Conservation (phyloP, 768 basidiomycete genomes). For the Pleurotus salmoneostramineus region DNA sequence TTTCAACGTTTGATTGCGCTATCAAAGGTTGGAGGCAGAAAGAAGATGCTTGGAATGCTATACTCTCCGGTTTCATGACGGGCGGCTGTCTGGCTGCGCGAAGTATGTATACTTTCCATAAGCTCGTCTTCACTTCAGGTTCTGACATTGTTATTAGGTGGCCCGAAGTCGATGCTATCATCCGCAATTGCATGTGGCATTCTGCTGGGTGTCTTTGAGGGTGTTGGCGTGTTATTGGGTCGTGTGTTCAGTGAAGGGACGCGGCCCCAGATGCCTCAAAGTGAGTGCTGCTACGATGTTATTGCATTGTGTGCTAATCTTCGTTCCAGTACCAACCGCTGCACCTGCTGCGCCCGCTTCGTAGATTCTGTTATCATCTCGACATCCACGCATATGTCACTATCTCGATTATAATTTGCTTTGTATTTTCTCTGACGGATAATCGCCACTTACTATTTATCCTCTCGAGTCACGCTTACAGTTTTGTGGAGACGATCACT, state of each 20-base stretch:
- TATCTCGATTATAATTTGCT: background rate
- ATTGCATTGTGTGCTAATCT: background rate
- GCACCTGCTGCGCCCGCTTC: background rate
- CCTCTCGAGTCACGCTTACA: background rate
- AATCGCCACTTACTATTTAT: background rate
- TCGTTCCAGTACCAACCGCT: constrained; percentile 1
- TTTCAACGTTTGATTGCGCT: constrained; percentile 97
- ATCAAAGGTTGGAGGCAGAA: constrained; percentile 97
- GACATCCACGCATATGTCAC: background rate
- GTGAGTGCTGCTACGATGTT: constrained; percentile 39
- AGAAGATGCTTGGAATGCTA: constrained; percentile 99
- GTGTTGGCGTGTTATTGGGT: constrained; percentile 89
- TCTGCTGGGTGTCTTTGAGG: constrained; percentile 90
- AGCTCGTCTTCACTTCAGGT: background rate
- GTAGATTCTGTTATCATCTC: background rate
- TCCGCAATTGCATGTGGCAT: constrained; percentile 98
- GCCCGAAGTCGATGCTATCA: constrained; percentile 84
- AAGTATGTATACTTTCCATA: constrained; percentile 55
- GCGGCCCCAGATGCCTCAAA: constrained; percentile 73
- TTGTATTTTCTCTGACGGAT: background rate
- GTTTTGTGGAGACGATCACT: background rate
- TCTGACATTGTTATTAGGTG: constrained; percentile 49
- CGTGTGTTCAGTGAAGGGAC: constrained; percentile 84
- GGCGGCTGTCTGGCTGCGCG: constrained; percentile 93
- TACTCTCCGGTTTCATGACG: constrained; percentile 97